Percentiles rank a stretch among this genome's conserved stretches.
These are phyloP conservation scores for Halophytophthora polymorphica DNA, from an alignment of 352 stramenopile genomes.

Conservation along the genomic window DNA sequence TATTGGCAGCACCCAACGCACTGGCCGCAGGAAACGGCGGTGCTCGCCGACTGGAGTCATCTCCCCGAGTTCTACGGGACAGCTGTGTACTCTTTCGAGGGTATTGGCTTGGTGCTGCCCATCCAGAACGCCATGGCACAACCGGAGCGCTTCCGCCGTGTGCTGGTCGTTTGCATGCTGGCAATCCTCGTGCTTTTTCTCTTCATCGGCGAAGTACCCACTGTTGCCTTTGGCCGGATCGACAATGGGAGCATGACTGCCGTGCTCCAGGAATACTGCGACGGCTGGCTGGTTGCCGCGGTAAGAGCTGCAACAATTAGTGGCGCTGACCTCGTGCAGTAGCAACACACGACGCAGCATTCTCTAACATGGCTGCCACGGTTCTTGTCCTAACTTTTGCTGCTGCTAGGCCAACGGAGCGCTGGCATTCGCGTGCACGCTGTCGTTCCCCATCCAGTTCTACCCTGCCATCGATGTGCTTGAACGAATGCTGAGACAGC, in stretches of 20 bases:
- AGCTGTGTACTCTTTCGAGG: conserved; percentile 80
- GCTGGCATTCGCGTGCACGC: conserved; percentile 66
- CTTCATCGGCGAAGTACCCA: conserved; percentile 66
- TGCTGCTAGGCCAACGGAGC: conserved; percentile 56
- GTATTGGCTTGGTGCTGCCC: conserved; percentile 70
- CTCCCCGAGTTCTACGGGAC: conserved; percentile 77
- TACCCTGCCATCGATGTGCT: conserved; percentile 75
- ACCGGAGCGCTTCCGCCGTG: conserved; percentile 47
- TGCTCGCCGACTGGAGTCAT: conserved; percentile 33
- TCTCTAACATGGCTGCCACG: no score
- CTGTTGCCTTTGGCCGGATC: conserved; percentile 66
- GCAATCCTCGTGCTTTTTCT: conserved; percentile 73
- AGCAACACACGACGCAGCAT: no score
- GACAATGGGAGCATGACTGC: conserved; percentile 79
- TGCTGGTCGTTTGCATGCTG: conserved; percentile 60
- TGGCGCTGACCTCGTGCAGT: no score
- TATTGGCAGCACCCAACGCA: conserved; percentile 44
- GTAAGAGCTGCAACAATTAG: conserved; percentile 15
- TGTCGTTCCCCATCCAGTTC: conserved; percentile 83
- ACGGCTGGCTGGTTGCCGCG: conserved; percentile 62
- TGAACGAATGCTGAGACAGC: conserved; percentile 53
- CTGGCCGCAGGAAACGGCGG: conserved; percentile 13
- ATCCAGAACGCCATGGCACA: conserved; percentile 79
- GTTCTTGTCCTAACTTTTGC: conserved; percentile 1
- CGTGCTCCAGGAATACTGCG: conserved; percentile 66